Conservation (phyloP, 352 stramenopile species). For the Thalassiosira delicatula region DNA sequence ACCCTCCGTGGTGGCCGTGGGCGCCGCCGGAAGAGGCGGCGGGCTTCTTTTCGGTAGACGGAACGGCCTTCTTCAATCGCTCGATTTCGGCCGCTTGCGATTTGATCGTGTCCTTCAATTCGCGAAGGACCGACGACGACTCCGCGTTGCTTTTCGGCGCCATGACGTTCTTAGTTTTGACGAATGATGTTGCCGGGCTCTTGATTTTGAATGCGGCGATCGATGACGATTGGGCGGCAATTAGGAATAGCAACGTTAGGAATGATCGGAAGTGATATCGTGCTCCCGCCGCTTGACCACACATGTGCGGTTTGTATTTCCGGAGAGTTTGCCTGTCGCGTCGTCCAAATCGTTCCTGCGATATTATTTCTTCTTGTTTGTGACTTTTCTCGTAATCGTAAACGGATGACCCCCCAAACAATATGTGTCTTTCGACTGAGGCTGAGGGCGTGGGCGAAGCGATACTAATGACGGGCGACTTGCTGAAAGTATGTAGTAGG, state of each 20-base stretch:
- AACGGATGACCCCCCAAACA: too few relatives aligned
- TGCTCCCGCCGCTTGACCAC: constrained; percentile 4
- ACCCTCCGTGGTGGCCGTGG: constrained; percentile 51
- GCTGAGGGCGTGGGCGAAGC: too few relatives aligned
- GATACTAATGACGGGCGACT: too few relatives aligned
- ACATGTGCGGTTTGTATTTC: too few relatives aligned
- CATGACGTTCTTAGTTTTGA: background rate
- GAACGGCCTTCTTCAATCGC: constrained; percentile 62
- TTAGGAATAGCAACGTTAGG: background rate
- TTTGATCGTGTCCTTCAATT: constrained; percentile 82
- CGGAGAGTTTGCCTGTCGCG: too few relatives aligned
- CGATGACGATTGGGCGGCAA: background rate
- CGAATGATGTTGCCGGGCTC: constrained; percentile 1
- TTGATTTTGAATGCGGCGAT: constrained; percentile 40
- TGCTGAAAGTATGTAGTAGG: too few relatives aligned
- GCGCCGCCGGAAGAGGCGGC: constrained; percentile 23
- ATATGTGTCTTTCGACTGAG: too few relatives aligned
- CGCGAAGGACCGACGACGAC: constrained; percentile 60
- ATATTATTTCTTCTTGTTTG: too few relatives aligned
- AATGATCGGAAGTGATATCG: background rate
- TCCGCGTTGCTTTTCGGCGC: constrained; percentile 32
- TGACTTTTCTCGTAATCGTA: too few relatives aligned
- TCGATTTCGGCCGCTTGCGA: constrained; percentile 78
- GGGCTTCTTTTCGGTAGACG: constrained; percentile 9
- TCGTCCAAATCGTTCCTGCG: too few relatives aligned